Evolutionary conservation across 495 filamentous ascomycete genomes (phyloP).

Genomic region (Podospora appendiculata): DNA sequence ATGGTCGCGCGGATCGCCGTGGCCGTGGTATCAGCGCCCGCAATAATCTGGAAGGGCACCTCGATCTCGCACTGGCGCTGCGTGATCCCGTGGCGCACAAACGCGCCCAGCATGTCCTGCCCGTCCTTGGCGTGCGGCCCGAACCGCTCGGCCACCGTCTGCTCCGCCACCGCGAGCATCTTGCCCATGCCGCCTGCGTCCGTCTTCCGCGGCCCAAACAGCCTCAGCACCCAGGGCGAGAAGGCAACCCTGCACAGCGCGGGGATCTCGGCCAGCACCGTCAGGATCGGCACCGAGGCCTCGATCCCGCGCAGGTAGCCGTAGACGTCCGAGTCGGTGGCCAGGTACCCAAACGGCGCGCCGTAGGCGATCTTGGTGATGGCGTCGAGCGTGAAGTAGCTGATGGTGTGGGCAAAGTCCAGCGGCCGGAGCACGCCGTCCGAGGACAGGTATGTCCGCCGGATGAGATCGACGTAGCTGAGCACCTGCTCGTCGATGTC

Average conservation of each 20-base stretch:
- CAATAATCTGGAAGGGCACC: conserved; percentile 39
- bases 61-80: conserved; percentile 26
- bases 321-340: conserved; percentile 39
- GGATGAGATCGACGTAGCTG: conserved; percentile 30
- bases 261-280: conserved; percentile 21
- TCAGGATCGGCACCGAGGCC: conserved; percentile 19
- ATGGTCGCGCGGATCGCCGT: conserved; percentile 49
- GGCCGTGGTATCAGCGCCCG: conserved; percentile 58
- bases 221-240: conserved; percentile 39
- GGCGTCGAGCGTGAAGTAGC: conserved; percentile 46
- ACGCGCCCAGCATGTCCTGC: conserved; percentile 31
- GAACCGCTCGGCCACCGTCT: conserved; percentile 27
- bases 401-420: conserved; percentile 34
- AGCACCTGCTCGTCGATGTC: conserved; percentile 37
- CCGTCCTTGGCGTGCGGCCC: conserved; percentile 14
- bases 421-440: conserved; percentile 13
- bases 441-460: conserved; percentile 15
- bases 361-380: conserved; percentile 44
- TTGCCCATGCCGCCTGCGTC: conserved; percentile 37
- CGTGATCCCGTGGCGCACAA: conserved; percentile 22
- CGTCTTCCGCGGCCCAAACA: conserved; percentile 46
- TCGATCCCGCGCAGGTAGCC: conserved; percentile 37
- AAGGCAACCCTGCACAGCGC: conserved; percentile 18
- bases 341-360: conserved; percentile 41
- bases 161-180: conserved; percentile 30